A percentile compares a stretch with the other conserved stretches of the same genome.
These are phyloP conservation scores for Trichaptum fuscoviolaceum DNA, from an alignment of 768 basidiomycete species.

Conservation along the genomic window DNA sequence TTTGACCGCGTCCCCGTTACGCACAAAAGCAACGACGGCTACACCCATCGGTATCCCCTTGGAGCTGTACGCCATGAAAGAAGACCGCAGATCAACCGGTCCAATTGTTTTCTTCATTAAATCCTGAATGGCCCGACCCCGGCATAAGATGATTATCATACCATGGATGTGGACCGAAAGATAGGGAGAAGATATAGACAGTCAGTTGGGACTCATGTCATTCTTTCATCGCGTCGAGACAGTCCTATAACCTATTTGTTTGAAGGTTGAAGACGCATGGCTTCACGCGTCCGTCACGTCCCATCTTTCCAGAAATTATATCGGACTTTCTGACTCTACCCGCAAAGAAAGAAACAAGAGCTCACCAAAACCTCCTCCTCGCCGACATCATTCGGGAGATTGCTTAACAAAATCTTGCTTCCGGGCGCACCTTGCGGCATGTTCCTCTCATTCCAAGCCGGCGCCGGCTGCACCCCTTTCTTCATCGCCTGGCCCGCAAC, in stretches of 20 bases:
- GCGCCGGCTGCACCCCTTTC: not conserved
- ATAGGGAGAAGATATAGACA: not conserved
- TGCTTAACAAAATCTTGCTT: conserved; percentile 65
- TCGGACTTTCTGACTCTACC: not conserved
- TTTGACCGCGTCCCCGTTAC: conserved; percentile 53
- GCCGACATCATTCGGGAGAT: conserved; percentile 61
- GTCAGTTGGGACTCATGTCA: too few relatives aligned
- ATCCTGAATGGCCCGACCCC: conserved; percentile 39
- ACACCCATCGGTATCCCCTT: conserved; percentile 75
- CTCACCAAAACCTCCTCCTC: conserved; percentile 65
- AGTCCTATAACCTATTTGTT: too few relatives aligned
- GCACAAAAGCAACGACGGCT: conserved; percentile 68
- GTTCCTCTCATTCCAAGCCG: not conserved
- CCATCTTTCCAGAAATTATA: not conserved
- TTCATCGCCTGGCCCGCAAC: not conserved
- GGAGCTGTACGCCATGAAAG: conserved; percentile 68
- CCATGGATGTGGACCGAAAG: not conserved
- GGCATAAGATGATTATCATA: not conserved
- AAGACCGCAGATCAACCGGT: conserved; percentile 52
- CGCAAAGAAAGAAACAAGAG: conserved; percentile 2
- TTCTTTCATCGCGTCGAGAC: too few relatives aligned
- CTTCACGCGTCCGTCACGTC: too few relatives aligned
- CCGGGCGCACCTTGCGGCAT: conserved; percentile 23
- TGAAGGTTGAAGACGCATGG: too few relatives aligned
- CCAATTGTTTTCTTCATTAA: conserved; percentile 75